Percentiles rank a stretch among this genome's conserved stretches.
phyloP scores from a whole-genome alignment of 2,329 filamentous ascomycete species.

The Neobulgaria alba region DNA sequence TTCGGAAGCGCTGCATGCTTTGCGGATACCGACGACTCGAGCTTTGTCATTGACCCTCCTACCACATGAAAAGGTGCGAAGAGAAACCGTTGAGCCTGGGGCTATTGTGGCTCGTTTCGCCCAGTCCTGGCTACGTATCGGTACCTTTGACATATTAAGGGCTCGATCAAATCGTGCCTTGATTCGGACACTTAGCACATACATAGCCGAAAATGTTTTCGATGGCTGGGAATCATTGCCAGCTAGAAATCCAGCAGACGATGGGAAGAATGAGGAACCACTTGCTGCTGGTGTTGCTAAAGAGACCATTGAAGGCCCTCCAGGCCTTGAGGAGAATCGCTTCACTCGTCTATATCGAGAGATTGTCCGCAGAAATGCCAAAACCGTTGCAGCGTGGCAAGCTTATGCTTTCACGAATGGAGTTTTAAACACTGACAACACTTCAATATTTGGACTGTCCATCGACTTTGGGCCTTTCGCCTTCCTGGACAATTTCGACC shows the following conservation, averaged over 20 bases:
- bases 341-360: slow-evolving; percentile 84
- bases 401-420: slow-evolving; percentile 99
- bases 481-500: slow-evolving; percentile 96
- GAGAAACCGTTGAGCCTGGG: slow-evolving; percentile 79
- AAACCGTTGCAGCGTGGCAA: slow-evolving; percentile 88
- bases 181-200: slow-evolving; percentile 67
- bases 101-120: slow-evolving; percentile 91
- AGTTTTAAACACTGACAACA: slow-evolving; percentile 96
- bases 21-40: slow-evolving; percentile 78
- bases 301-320: slow-evolving; percentile 56
- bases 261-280: slow-evolving; percentile 36
- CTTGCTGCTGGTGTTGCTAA: slow-evolving; percentile 40
- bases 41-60: slow-evolving; percentile 75
- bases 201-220: slow-evolving; percentile 81
- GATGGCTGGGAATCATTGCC: slow-evolving; percentile 82
- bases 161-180: slow-evolving; percentile 70
- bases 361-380: slow-evolving; percentile 75
- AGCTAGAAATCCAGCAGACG: slow-evolving; percentile 43
- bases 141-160: slow-evolving; percentile 91
- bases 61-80: slow-evolving; percentile 61
- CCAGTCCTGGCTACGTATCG: slow-evolving; percentile 82
- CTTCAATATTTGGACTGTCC: slow-evolving; percentile 77
- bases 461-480: slow-evolving; percentile 96
- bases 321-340: slow-evolving; percentile 68
- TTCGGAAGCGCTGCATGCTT: slow-evolving; percentile 77